Base-by-base conservation (phyloP, 352 stramenopile genomes). In the Elongisporangium senticosum region DNA sequence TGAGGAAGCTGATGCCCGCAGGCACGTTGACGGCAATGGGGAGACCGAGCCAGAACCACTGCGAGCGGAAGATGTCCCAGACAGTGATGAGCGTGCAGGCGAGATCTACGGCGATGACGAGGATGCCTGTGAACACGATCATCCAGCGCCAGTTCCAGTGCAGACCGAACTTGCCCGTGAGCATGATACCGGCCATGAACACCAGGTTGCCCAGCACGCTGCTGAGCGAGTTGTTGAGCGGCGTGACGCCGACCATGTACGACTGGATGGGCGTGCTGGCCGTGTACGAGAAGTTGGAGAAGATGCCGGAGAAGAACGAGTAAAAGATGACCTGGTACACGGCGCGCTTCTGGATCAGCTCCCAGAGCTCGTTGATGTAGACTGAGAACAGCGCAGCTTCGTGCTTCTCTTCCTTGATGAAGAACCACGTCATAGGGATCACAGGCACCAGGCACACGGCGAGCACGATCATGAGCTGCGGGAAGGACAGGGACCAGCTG, bases 271-370 rank as follows among this genome's bases (percentile, higher is more conserved):
- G 65, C 20, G 71, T 69, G 10, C 52, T 63, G 4, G 65, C 61
- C 7, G 67, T 69, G 59, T 71, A 73, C 2, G 59, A 69, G 40
- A 79, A 75, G 59, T 56, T 70, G 33, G 63, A 56, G n/a, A 75
- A 76, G 14, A 81, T 64, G 10, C 69, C 70, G 0, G 66, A 72
- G 49, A 76, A 74, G 51, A 78, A 77, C 37, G 67, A 75, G 62
- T 77, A 79, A 14, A 67, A 66, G 33, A 79, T 72, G 48, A 79
- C 66, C 51, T 79, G 71, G 65, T 79, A 83, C 62, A 88, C 59
- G 8, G 72, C 66, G 17, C 64, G 63, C 5, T 43, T 64, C 64
- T 86, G 65, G 8, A 86, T 33, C 2, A 77, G 56, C 15, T 28
- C 47, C 68, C 71, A 88, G 2, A 86, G 52, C 7, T 74, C 54